Base-by-base conservation (phyloP, 257 asterid species). In the Nemophila menziesii region DNA sequence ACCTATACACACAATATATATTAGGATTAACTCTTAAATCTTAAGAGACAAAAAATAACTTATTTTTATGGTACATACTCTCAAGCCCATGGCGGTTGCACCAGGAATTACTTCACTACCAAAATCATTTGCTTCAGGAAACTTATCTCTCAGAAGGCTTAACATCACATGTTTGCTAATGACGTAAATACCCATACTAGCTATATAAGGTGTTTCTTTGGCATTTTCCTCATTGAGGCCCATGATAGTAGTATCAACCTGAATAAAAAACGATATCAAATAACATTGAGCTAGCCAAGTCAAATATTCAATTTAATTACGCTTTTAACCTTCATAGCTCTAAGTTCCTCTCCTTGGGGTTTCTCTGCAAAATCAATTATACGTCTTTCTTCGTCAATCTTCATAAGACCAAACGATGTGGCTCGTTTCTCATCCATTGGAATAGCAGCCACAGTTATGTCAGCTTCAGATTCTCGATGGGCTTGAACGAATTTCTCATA, bases 31-130 rank as follows among this genome's bases (percentile, higher is more conserved):
- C 6, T 4, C 33, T 24, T 24, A 9, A 24, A 24, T 24, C 9
- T 24, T 24, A 24, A n/a, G n/a, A n/a, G 38, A 17, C 16, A 49
- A 55, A 29, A 44, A 17, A 21, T 24, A 48, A 58, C 19, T 44
- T 51, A 39, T 20, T 49, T 21, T 49, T 43, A 42, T 16, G 16
- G 22, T 26, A 24, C 80, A 26, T 79, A 82, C 97, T 71, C 97
- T 71, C 70, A 82, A 43, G 50, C 97, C 94, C 60, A 68, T 52
- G 43, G 86, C 49, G 33, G 97, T 86, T 55, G 97, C 97, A 58
- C 97, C 97, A 44, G 97, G 94, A 54, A 86, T 86, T 49, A 86
- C 93, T 74, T 86, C 97, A 70, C 97, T 86, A 42, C 97, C 97
- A 55, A 86, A 86, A 67, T 86, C 96, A 70, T 86, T 86, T 65